Conservation (phyloP, 495 filamentous ascomycete species). For the Aspergillus leporis region DNA sequence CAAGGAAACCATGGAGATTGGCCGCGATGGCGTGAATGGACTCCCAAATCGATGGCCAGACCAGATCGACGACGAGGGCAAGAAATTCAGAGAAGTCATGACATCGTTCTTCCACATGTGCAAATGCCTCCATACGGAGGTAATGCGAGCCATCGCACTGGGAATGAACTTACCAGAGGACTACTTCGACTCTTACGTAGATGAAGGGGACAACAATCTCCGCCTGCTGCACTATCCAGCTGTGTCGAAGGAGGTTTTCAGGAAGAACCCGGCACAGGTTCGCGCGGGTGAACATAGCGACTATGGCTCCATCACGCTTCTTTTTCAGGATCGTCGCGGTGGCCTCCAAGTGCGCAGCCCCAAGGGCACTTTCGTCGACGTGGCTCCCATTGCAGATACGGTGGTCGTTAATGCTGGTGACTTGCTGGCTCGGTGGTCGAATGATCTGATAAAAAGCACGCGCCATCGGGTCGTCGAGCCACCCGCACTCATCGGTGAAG, state of each 20-base stretch:
- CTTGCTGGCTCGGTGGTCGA: slow-evolving; percentile 84
- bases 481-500: slow-evolving; percentile 36
- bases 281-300: slow-evolving; percentile 86
- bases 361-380: slow-evolving; percentile 76
- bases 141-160: slow-evolving; percentile 88
- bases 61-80: slow-evolving; percentile 59
- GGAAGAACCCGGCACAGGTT: slow-evolving; percentile 69
- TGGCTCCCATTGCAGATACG: slow-evolving; percentile 76
- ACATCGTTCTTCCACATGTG: slow-evolving; percentile 68
- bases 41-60: slow-evolving; percentile 82
- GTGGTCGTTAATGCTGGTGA: slow-evolving; percentile 94
- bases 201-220: slow-evolving; percentile 79
- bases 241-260: slow-evolving; percentile 67
- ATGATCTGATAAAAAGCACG: slow-evolving; percentile 85
- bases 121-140: slow-evolving; percentile 69
- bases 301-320: slow-evolving; percentile 82
- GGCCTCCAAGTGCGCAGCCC: slow-evolving; percentile 84
- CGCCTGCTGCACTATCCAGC: slow-evolving; percentile 87
- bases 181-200: slow-evolving; percentile 78
- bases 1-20: slow-evolving; percentile 86
- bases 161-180: slow-evolving; percentile 71
- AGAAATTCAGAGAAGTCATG: slow-evolving; percentile 72
- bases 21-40: slow-evolving; percentile 65
- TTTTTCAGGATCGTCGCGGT: slow-evolving; percentile 85
- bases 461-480: slow-evolving; percentile 90